Evolutionary conservation across 441 rosid genomes (phyloP).

Genomic region (Cnidoscolus chayamansa): DNA sequence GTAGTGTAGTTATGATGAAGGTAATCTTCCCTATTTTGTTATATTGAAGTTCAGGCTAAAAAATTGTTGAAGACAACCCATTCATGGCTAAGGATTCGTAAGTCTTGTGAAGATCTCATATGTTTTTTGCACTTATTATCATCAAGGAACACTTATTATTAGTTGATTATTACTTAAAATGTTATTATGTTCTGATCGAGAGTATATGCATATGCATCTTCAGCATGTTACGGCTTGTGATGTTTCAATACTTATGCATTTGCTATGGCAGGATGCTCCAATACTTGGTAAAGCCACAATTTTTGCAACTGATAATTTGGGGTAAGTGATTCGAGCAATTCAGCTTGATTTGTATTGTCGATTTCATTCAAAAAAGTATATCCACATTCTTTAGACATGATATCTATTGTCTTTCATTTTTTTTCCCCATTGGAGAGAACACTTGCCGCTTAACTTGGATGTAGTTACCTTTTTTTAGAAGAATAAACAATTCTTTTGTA

Average conservation of each 20-base stretch:
- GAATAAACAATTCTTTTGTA: not conserved
- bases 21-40: not conserved
- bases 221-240: not conserved
- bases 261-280: conserved; percentile 77
- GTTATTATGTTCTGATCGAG: not conserved
- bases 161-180: not conserved
- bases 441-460: not conserved
- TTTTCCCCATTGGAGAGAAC: not conserved
- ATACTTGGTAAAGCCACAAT: conserved; percentile 82
- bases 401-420: not conserved
- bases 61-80: not conserved
- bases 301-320: conserved; percentile 45
- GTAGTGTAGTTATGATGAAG: not conserved
- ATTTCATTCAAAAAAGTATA: not conserved
- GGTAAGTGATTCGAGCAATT: conserved; percentile 50
- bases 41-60: conserved; percentile 5
- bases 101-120: not conserved
- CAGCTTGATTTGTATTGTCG: not conserved
- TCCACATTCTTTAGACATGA: not conserved
- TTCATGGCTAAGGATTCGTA: not conserved
- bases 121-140: not conserved
- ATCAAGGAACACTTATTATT: not conserved
- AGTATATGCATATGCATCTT: not conserved
- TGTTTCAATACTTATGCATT: not conserved
- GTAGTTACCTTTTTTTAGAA: no score